A percentile compares a stretch with the other conserved stretches of the same genome.
Evolutionary conservation across 768 basidiomycete species (phyloP).

Genomic region (Mycena filopes): DNA sequence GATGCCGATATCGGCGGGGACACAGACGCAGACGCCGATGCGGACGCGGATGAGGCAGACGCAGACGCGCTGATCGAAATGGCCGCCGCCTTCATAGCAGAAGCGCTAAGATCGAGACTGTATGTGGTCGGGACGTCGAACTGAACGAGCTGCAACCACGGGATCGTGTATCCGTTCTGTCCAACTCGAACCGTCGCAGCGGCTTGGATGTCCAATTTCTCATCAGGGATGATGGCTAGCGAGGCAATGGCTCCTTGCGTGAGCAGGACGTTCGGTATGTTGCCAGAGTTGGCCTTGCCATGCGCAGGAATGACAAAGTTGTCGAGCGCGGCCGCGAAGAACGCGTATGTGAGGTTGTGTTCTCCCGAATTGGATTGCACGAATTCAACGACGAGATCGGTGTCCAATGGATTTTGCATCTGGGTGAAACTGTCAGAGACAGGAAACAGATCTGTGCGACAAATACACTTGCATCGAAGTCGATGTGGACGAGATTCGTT

Average conservation of each 20-base stretch:
- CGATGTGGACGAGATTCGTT: constrained; percentile 61
- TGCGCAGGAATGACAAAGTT: constrained; percentile 67
- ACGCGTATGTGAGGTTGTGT: constrained; percentile 64
- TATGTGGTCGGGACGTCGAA: constrained; percentile 64
- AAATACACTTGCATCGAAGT: constrained; percentile 62
- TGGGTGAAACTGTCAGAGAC: constrained; percentile 35
- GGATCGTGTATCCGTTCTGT: constrained; percentile 66
- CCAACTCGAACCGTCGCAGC: constrained; percentile 61
- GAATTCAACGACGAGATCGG: constrained; percentile 65
- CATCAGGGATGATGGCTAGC: constrained; percentile 66
- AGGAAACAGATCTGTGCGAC: not conserved
- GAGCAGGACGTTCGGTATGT: constrained; percentile 65
- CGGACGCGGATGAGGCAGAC: constrained; percentile 11
- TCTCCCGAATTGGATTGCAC: constrained; percentile 67
- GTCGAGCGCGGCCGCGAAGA: constrained; percentile 65
- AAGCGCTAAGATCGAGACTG: constrained; percentile 39
- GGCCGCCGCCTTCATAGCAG: constrained; percentile 37
- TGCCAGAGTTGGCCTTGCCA: constrained; percentile 69
- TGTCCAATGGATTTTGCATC: constrained; percentile 66
- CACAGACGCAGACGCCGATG: constrained; percentile 19
- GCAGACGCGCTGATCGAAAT: constrained; percentile 30
- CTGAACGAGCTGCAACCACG: constrained; percentile 73
- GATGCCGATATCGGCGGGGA: constrained; percentile 10
- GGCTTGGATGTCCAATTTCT: constrained; percentile 62
- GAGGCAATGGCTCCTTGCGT: constrained; percentile 67